Conservation (phyloP, 306 rosid species). For the Alnus rubra region DNA sequence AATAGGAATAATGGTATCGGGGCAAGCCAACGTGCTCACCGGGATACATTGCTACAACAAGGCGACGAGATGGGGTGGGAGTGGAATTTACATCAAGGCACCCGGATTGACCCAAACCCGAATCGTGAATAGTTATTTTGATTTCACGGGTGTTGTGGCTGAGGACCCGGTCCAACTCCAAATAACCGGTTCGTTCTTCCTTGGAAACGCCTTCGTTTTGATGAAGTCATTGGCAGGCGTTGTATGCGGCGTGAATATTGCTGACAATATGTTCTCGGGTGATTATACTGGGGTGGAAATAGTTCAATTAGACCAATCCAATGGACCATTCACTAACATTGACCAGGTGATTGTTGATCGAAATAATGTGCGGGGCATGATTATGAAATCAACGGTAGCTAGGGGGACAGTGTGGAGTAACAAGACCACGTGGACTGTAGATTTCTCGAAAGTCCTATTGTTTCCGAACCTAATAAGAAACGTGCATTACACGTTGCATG, state of each 20-base stretch:
- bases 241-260: constrained; percentile 27
- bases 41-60: constrained; percentile 52
- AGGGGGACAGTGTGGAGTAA: constrained; percentile 30
- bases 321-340: constrained; percentile 25
- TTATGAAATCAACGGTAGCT: constrained; percentile 40
- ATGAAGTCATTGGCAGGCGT: constrained; percentile 41
- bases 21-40: constrained; percentile 41
- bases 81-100: constrained; percentile 32
- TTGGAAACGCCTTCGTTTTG: constrained; percentile 39
- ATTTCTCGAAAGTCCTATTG: constrained; percentile 34
- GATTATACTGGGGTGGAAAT: constrained; percentile 37
- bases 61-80: constrained; percentile 40
- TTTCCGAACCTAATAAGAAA: constrained; percentile 36
- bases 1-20: constrained; percentile 38
- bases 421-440: constrained; percentile 38
- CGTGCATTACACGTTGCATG: constrained; percentile 40
- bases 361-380: constrained; percentile 39
- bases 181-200: constrained; percentile 38
- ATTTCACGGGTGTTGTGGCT: constrained; percentile 42
- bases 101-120: constrained; percentile 48
- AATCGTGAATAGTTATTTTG: constrained; percentile 37
- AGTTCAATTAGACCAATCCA: constrained; percentile 37
- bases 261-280: constrained; percentile 46
- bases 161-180: constrained; percentile 50
- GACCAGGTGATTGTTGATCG: constrained; percentile 44